Evolutionary conservation across 2,329 filamentous ascomycete species (phyloP), one percentile per base, ranked within the genome.

Genomic region (Trichoderma koningii): DNA sequence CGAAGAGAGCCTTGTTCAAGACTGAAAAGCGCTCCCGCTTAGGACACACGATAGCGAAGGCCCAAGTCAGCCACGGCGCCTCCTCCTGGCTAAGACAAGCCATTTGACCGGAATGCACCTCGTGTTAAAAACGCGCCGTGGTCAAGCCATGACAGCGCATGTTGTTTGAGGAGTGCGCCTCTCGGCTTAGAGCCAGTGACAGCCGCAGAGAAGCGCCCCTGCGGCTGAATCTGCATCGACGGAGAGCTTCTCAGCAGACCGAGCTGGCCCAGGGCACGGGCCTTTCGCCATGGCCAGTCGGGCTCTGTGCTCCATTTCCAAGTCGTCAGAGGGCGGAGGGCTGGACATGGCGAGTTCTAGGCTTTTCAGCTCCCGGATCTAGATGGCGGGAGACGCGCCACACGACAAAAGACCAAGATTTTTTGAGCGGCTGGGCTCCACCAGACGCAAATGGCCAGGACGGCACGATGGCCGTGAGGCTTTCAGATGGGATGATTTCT

Each of bases 181-280:
- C 34, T 52, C 23, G 41, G 48, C 26, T 41, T 10, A 15, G 28
- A 23, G 21, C 55, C 55, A 59, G 41, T 26, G 50, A 63, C 41
- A 63, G 59, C 59, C 38, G 26, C 50, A 63, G 12, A 34, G 50
- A 63, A 47, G 44, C 59, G 50, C 38, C 50, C 50, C 28, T 63
- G 60, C 50, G 41, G 60, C 60, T 63, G 60, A 63, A 63, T 63
- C 60, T 63, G 15, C 50, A 63, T 52, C 60, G 41, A 47, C 41
- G 50, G 50, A 47, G 45, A 55, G 47, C 26, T 42, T n/a, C 34
- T 21, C n/a, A 55, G 19, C 50, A 55, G 50, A 45, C 47, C 9
- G 38, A 55, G 26, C 50, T 63, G 50, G 23, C 55, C 9, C 41
- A 53, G 50, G 50, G 60, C 60, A 62, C 50, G 50, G 41, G 60